phyloP scores from a whole-genome alignment of 495 filamentous ascomycete species.

The Clohesyomyces aquaticus region DNA sequence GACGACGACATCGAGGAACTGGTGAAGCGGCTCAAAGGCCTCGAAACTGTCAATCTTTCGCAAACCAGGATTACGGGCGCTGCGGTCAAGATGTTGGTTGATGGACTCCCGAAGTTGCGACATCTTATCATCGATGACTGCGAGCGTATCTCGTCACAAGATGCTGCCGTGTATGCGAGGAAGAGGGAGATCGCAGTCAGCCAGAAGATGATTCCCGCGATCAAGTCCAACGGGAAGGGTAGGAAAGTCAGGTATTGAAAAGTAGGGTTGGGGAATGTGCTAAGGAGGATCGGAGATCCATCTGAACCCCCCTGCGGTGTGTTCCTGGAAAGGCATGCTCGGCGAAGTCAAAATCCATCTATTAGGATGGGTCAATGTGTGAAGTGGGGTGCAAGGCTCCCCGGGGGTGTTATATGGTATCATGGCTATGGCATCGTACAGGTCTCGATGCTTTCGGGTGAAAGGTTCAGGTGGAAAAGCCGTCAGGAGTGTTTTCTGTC shows the following conservation, averaged over 20 bases:
- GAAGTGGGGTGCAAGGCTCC: no score
- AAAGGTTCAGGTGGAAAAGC: no score
- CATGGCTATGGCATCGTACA: no score
- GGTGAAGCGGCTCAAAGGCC: conserved; percentile 2
- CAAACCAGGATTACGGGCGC: conserved; percentile 28
- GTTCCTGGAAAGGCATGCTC: no score
- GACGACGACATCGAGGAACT: conserved; percentile 26
- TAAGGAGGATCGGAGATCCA: no score
- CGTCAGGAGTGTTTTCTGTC: no score
- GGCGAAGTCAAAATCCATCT: no score
- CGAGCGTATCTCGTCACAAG: conserved; percentile 15
- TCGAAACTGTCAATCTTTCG: conserved; percentile 20
- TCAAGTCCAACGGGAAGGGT: not conserved
- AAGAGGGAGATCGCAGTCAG: conserved; percentile 25
- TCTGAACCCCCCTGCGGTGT: no score
- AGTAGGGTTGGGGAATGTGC: no score
- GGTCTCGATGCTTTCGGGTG: no score
- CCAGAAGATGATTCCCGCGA: conserved; percentile 16
- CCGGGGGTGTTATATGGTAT: no score
- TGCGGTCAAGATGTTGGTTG: conserved; percentile 27
- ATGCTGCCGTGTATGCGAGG: conserved; percentile 26
- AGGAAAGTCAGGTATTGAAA: conserved; percentile 26
- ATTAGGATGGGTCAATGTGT: no score
- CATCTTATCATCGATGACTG: conserved; percentile 24
- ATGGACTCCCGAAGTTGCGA: conserved; percentile 15